These are phyloP conservation scores for Sanguinoderma infundibulare DNA, from an alignment of 1,284 basidiomycete species.

Conservation along the genomic window DNA sequence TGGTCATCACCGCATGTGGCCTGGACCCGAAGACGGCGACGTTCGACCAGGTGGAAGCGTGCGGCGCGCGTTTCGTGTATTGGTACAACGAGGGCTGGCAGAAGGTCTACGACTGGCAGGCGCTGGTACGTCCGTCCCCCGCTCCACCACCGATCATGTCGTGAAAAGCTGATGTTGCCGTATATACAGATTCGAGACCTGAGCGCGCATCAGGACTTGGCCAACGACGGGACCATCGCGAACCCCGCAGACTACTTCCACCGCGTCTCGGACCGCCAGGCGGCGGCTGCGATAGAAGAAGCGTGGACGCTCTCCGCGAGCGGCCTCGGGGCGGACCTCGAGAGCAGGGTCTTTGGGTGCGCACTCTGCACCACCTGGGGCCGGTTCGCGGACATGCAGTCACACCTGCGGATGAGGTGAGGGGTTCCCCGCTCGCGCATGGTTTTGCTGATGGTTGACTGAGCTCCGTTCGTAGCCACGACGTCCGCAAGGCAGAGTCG, in stretches of 20 bases:
- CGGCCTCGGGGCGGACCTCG: neutral
- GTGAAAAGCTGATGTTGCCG: neutral
- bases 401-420: neutral
- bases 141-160: neutral
- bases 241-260: neutral
- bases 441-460: neutral
- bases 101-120: constrained; percentile 8
- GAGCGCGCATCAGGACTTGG: neutral
- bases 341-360: neutral
- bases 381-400: neutral
- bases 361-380: neutral
- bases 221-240: too few relatives aligned
- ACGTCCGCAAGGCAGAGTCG: neutral
- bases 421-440: neutral
- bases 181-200: neutral
- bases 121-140: constrained; percentile 4
- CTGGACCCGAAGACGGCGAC: constrained; percentile 46
- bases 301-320: neutral
- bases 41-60: constrained; percentile 46
- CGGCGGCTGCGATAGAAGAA: neutral
- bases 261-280: neutral
- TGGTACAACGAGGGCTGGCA: neutral
- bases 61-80: constrained; percentile 35
- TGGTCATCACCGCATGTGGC: constrained; percentile 40
- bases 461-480: neutral